phyloP scores from a whole-genome alignment of 495 filamentous ascomycete genomes.

The Neurospora sp. region DNA sequence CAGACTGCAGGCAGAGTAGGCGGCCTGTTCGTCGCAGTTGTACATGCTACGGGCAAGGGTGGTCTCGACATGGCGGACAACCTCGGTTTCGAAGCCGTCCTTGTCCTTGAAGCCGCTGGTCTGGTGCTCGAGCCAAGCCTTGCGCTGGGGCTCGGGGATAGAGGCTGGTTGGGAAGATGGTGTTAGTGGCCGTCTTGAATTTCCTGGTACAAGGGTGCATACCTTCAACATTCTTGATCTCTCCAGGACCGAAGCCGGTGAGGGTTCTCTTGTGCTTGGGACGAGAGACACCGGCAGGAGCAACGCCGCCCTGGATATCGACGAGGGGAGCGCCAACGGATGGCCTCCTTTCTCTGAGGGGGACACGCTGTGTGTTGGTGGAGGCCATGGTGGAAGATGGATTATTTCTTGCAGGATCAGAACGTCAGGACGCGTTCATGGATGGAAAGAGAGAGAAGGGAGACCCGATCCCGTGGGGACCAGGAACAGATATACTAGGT shows the following conservation, averaged over 20 bases:
- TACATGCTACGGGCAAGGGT: slow-evolving; percentile 91
- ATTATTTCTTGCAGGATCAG: background rate
- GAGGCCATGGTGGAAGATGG: background rate
- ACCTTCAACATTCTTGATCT: slow-evolving; percentile 91
- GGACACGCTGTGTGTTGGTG: slow-evolving; percentile 19
- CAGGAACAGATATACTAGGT: background rate
- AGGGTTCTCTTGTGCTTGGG: slow-evolving; percentile 94
- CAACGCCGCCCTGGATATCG: slow-evolving; percentile 71
- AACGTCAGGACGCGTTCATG: background rate
- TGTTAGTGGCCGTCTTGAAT: slow-evolving; percentile 7
- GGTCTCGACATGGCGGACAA: slow-evolving; percentile 91
- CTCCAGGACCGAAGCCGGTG: slow-evolving; percentile 78
- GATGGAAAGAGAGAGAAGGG: background rate
- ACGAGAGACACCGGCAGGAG: slow-evolving; percentile 55
- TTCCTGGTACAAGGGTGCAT: slow-evolving; percentile 5
- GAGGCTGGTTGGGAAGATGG: slow-evolving; percentile 30
- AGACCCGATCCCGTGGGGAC: background rate
- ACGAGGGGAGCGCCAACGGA: slow-evolving; percentile 73
- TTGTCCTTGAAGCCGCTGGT: slow-evolving; percentile 63
- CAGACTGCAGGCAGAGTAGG: slow-evolving; percentile 81
- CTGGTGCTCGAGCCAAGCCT: slow-evolving; percentile 75
- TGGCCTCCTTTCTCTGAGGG: slow-evolving; percentile 48
- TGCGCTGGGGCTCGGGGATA: slow-evolving; percentile 82
- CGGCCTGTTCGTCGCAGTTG: slow-evolving; percentile 94
- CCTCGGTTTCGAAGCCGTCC: slow-evolving; percentile 57